A percentile compares a stretch with the other conserved stretches of the same genome.
These are phyloP conservation scores for Globisporangium rhizosaccharum DNA, from an alignment of 352 stramenopile species.

Conservation along the genomic window DNA sequence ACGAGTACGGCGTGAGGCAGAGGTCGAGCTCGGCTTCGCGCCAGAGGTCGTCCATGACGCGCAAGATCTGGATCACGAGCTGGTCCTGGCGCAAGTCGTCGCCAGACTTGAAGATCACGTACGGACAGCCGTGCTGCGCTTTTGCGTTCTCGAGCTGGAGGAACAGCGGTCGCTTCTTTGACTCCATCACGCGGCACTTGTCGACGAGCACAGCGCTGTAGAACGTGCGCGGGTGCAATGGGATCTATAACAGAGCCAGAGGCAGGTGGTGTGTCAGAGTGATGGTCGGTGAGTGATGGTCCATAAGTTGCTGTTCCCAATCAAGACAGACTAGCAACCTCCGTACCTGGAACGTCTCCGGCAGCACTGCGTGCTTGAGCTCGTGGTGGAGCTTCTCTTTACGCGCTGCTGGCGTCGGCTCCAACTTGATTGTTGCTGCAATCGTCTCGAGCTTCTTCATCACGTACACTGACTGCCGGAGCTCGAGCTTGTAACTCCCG, in stretches of 20 bases:
- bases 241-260: constrained; percentile 31
- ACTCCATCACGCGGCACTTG: constrained; percentile 91
- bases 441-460: constrained; percentile 89
- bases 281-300: no score
- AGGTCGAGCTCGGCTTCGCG: constrained; percentile 80
- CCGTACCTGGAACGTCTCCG: constrained; percentile 77
- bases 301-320: not conserved
- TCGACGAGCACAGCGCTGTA: constrained; percentile 71
- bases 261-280: not conserved
- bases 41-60: constrained; percentile 91
- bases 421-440: constrained; percentile 53
- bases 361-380: constrained; percentile 50
- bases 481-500: constrained; percentile 81
- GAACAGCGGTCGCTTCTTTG: constrained; percentile 90
- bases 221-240: constrained; percentile 79
- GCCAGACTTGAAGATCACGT: constrained; percentile 90
- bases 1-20: constrained; percentile 81
- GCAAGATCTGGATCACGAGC: constrained; percentile 88
- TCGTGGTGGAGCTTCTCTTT: constrained; percentile 54
- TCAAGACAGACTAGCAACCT: not conserved
- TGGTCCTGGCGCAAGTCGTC: constrained; percentile 94
- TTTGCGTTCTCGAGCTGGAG: constrained; percentile 81
- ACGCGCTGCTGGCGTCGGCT: constrained; percentile 27
- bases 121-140: constrained; percentile 44
- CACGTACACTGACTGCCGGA: constrained; percentile 89